phyloP scores from a whole-genome alignment of 768 basidiomycete species.

The Zangia roseola region DNA sequence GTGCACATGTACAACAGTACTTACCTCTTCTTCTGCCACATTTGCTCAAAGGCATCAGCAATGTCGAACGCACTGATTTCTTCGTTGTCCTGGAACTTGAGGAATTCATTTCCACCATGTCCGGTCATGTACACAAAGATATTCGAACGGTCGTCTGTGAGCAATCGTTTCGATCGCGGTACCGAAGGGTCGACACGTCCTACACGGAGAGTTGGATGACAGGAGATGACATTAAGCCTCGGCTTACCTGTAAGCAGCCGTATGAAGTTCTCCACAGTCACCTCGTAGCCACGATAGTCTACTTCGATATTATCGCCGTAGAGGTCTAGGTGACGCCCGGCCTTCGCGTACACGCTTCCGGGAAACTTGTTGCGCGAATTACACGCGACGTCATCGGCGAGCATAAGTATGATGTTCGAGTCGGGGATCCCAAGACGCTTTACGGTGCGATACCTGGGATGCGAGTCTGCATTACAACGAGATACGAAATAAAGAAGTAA shows the following conservation, averaged over 20 bases:
- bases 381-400: constrained; percentile 95
- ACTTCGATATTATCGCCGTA: constrained; percentile 98
- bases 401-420: constrained; percentile 98
- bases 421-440: constrained; percentile 98
- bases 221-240: background rate
- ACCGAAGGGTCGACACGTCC: constrained; percentile 83
- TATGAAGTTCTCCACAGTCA: constrained; percentile 95
- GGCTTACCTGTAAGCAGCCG: constrained; percentile 83
- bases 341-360: constrained; percentile 89
- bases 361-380: constrained; percentile 91
- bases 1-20: constrained; percentile 7
- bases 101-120: constrained; percentile 96
- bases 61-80: constrained; percentile 96
- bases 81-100: constrained; percentile 99
- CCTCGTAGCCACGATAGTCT: constrained; percentile 97
- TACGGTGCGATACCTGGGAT: constrained; percentile 89
- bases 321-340: constrained; percentile 77
- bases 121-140: constrained; percentile 99
- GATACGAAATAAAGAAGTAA: constrained; percentile 11
- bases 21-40: constrained; percentile 95
- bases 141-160: constrained; percentile 88
- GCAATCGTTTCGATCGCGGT: constrained; percentile 88
- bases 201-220: constrained; percentile 28
- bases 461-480: constrained; percentile 2
- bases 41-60: constrained; percentile 98